Evolutionary conservation across 148 eudicot species (phyloP).

Genomic region (Vaccinium darrowii): DNA sequence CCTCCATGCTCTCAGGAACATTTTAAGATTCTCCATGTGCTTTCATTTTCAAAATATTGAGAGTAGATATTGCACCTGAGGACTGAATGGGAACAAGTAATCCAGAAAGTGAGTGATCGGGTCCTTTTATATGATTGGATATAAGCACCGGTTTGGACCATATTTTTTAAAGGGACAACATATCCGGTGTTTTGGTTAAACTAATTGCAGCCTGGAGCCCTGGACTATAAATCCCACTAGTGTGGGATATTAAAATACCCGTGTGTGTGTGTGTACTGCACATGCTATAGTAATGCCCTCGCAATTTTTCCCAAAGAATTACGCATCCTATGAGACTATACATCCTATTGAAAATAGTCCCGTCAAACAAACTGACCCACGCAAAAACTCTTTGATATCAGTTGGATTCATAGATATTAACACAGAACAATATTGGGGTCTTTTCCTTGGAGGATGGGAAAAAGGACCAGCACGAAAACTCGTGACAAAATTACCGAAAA

Average conservation of each 20-base stretch:
- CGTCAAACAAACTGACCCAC: too few species aligned
- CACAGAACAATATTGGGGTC: background rate
- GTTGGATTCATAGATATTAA: background rate
- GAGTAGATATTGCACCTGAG: background rate
- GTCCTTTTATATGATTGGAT: background rate
- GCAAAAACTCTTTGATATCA: background rate
- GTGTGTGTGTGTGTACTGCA: background rate
- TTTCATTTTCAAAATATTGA: background rate
- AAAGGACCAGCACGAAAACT: too few species aligned
- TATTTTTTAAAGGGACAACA: background rate
- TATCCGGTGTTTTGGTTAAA: background rate
- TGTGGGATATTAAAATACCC: background rate
- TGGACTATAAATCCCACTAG: background rate
- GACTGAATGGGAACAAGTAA: background rate
- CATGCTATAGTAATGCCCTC: too few species aligned
- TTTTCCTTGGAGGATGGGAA: background rate
- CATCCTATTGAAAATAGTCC: too few species aligned
- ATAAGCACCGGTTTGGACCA: background rate
- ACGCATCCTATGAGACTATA: too few species aligned
- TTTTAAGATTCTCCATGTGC: background rate
- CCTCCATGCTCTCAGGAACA: background rate
- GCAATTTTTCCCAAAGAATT: too few species aligned
- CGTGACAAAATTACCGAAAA: background rate
- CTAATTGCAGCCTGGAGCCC: background rate
- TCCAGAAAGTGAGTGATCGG: background rate